Conservation (phyloP, 116 monocot species). For the Papilionanthe hybrid region DNA sequence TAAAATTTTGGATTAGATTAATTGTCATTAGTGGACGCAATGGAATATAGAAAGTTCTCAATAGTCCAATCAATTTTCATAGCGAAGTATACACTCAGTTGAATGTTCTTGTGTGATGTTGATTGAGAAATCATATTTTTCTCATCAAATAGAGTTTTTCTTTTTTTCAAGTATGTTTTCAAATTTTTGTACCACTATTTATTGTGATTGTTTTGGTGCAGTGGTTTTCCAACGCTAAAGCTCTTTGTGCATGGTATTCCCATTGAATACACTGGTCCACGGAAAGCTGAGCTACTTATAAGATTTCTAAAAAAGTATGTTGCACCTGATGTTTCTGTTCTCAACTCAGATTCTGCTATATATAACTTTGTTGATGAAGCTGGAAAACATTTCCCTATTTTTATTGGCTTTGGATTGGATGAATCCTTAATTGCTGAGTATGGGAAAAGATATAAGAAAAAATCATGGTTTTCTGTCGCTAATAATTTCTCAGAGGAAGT, state of each 20-base stretch:
- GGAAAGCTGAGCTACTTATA: conserved; percentile 81
- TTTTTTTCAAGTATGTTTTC: too few species aligned
- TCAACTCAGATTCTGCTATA: conserved; percentile 76
- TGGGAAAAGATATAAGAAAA: conserved; percentile 74
- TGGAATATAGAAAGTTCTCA: background rate
- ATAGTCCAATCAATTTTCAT: background rate
- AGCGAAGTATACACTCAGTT: too few species aligned
- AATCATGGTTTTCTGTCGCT: conserved; percentile 84
- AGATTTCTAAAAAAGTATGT: conserved; percentile 75
- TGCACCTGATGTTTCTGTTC: conserved; percentile 74
- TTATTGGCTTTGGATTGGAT: conserved; percentile 87
- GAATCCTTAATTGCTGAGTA: conserved; percentile 54
- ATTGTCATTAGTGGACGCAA: background rate
- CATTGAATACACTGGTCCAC: conserved; percentile 75
- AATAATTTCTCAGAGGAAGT: conserved; percentile 85
- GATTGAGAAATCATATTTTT: too few species aligned
- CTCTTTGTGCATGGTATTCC: conserved; percentile 91
- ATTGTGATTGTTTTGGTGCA: too few species aligned
- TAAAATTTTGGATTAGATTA: background rate
- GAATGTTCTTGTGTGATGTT: too few species aligned
- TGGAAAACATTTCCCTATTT: conserved; percentile 79
- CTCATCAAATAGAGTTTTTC: too few species aligned
- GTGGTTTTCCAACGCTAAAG: conserved; percentile 84
- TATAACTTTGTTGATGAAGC: conserved; percentile 64
- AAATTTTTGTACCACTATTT: too few species aligned